Evolutionary conservation across 208 protist genomes (phyloP).

Genomic region (Acanthamoeba triangularis): DNA sequence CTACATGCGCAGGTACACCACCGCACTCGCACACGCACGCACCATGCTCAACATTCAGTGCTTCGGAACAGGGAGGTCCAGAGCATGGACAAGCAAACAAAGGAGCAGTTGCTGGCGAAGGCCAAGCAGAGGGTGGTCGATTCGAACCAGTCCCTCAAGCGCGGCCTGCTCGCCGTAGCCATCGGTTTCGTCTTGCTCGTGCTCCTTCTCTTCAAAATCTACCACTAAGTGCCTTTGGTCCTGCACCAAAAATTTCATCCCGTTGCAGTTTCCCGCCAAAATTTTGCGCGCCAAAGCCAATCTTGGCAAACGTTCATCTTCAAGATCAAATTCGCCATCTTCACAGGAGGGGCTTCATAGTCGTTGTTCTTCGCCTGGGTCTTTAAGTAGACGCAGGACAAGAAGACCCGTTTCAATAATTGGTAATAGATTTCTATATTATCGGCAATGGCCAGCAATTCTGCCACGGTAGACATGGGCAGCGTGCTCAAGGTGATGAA

Average conservation of each 20-base stretch:
- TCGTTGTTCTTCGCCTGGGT: neutral
- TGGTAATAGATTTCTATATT: too few species aligned
- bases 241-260: too few species aligned
- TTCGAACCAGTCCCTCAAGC: neutral
- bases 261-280: too few species aligned
- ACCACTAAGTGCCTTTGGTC: neutral
- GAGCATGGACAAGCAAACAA: neutral
- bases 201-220: neutral
- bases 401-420: too few species aligned
- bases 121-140: neutral
- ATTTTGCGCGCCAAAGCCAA: too few species aligned
- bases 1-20: slow-evolving; percentile 9
- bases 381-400: slow-evolving; percentile 1
- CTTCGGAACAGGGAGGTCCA: neutral
- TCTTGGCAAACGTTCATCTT: too few species aligned
- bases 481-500: neutral
- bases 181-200: neutral
- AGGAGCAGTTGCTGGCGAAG: neutral
- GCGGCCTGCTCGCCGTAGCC: neutral
- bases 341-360: neutral
- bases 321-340: too few species aligned
- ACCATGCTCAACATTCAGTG: neutral
- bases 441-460: too few species aligned
- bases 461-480: neutral
- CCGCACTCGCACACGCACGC: neutral